Evolutionary conservation across 116 monocot genomes (phyloP).

Genomic region (Phalaenopsis hybrid): DNA sequence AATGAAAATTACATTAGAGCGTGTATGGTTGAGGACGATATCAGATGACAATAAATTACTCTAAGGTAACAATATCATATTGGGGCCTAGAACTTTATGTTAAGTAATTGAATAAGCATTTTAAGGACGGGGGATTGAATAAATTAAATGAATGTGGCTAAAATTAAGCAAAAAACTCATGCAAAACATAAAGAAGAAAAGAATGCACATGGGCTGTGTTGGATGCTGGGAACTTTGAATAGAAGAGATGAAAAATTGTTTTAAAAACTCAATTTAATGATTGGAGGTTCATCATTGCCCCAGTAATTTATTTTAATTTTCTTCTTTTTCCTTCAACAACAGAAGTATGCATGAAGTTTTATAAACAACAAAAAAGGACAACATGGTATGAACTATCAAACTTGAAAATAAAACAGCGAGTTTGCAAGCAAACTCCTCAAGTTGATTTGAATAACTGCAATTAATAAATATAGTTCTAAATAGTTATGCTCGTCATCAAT

Average conservation of each 20-base stretch:
- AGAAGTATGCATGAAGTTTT: background rate
- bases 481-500: background rate
- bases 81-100: background rate
- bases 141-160: background rate
- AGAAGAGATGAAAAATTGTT: background rate
- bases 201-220: background rate
- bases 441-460: background rate
- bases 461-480: background rate
- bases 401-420: background rate
- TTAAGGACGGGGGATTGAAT: background rate
- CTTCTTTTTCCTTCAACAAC: conserved; percentile 1
- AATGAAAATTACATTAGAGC: conserved; percentile 1
- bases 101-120: background rate
- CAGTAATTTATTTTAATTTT: background rate
- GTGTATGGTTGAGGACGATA: background rate
- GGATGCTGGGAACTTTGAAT: background rate
- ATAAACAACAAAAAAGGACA: background rate
- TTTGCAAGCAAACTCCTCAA: too few relatives aligned
- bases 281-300: background rate
- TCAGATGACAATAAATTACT: background rate
- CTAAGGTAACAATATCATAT: background rate
- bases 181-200: background rate
- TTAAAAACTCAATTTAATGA: background rate
- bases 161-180: background rate
- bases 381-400: background rate